Evolutionary conservation across 73 alveolate genomes (phyloP), one percentile per base, ranked within the genome.

Genomic region (Blepharisma stoltei): DNA sequence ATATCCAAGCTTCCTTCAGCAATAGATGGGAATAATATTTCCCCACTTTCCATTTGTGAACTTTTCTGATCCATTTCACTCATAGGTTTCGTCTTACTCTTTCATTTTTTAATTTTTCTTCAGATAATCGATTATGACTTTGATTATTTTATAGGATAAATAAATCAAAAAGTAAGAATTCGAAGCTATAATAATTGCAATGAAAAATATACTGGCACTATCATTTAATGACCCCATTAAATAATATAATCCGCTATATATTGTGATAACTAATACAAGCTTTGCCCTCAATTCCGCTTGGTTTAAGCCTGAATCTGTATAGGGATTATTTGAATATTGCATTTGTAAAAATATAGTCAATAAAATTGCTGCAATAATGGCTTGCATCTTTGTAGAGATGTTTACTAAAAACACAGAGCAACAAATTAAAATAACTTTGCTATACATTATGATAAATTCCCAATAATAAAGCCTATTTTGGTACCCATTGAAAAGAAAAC

Each of bases 371-470:
- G 47, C 73, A 21, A 14, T n/a, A 11, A 55, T 7, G 14, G 73
- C 73, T 21, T 55, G 46, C 7, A 55, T n/a, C 6, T 8, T 21
- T n/a, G 73, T 55, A 7, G 73, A 55, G 14, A 55, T 55, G 47
- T 21, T 55, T 7, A 8, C 73, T 7, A 55, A 7, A 53, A 87
- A 87, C 6, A 87, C 90, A 2, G 94, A 70, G 6, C 81, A 69
- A 6, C 66, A 55, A 46, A 82, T 78, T 73, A 81, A 38, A n/a
- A 73, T 55, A 43, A 77, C 71, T 68, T 82, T 82, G 45, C 90
- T 77, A 65, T 87, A 87, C 90, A 87, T 82, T 37, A 87, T 78
- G 37, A 78, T 71, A 37, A 87, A 70, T 50, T 87, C 94, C 94
- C 94, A 87, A 81, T 76, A 87, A 54, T 37, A 87, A 55, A 20